These are phyloP conservation scores for Xanthoconium separans DNA, from an alignment of 1,284 basidiomycete genomes.

Conservation along the genomic window DNA sequence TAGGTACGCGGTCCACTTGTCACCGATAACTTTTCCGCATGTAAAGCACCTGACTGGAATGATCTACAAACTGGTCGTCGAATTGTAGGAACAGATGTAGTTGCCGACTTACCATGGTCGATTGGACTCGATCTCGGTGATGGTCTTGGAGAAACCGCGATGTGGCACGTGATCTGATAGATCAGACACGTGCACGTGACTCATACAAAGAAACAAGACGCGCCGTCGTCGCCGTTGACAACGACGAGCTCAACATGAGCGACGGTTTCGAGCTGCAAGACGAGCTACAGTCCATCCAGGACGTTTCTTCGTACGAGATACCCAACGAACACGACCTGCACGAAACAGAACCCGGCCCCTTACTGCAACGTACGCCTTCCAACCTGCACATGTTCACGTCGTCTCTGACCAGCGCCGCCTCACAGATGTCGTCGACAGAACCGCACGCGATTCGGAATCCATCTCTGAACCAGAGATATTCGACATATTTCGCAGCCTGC, in stretches of 20 bases:
- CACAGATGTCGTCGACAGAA: slow-evolving; percentile 71
- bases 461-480: slow-evolving; percentile 69
- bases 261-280: slow-evolving; percentile 48
- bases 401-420: slow-evolving; percentile 6
- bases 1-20: slow-evolving; percentile 89
- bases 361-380: slow-evolving; percentile 34
- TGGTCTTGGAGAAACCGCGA: background rate
- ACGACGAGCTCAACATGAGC: slow-evolving; percentile 17
- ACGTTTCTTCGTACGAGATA: slow-evolving; percentile 44
- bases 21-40: slow-evolving; percentile 91
- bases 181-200: slow-evolving; percentile 19
- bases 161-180: background rate
- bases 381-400: background rate
- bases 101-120: slow-evolving; percentile 26
- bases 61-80: slow-evolving; percentile 51
- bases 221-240: slow-evolving; percentile 2
- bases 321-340: slow-evolving; percentile 49
- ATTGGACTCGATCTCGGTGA: background rate
- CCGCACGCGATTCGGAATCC: slow-evolving; percentile 69
- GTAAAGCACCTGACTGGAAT: slow-evolving; percentile 89
- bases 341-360: slow-evolving; percentile 35
- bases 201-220: background rate
- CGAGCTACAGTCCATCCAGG: slow-evolving; percentile 46
- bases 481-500: slow-evolving; percentile 75
- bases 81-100: background rate